Evolutionary conservation across 78 protist species (phyloP).

Genomic region (Blattamonas nauphoetae): DNA sequence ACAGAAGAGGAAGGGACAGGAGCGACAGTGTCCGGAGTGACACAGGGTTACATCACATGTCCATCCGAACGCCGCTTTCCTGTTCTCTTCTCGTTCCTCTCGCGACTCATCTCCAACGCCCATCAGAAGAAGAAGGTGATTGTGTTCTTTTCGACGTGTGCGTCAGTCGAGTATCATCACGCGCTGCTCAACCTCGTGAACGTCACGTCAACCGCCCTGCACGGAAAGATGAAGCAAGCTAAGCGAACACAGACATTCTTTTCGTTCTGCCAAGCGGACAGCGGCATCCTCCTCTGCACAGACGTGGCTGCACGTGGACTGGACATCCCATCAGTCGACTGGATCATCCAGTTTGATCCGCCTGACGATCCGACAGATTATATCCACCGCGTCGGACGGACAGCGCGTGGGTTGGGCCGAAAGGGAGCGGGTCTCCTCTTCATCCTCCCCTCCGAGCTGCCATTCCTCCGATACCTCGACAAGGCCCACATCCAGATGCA

Average conservation of each 20-base stretch:
- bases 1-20: not conserved
- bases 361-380: slow-evolving; percentile 90
- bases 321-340: slow-evolving; percentile 94
- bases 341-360: slow-evolving; percentile 97
- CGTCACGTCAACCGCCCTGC: slow-evolving; percentile 85
- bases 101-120: slow-evolving; percentile 74
- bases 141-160: slow-evolving; percentile 33
- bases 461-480: slow-evolving; percentile 74
- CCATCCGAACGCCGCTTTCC: slow-evolving; percentile 73
- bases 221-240: slow-evolving; percentile 81
- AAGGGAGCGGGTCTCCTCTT: slow-evolving; percentile 61
- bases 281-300: slow-evolving; percentile 88
- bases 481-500: slow-evolving; percentile 72
- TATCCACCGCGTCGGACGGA: slow-evolving; percentile 94
- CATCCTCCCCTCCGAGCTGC: slow-evolving; percentile 83
- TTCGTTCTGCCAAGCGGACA: slow-evolving; percentile 69
- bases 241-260: slow-evolving; percentile 93
- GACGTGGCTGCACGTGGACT: slow-evolving; percentile 99
- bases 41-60: slow-evolving; percentile 90
- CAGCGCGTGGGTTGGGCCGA: slow-evolving; percentile 79
- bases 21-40: slow-evolving; percentile 19
- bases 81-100: slow-evolving; percentile 88
- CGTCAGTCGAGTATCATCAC: slow-evolving; percentile 81
- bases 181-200: slow-evolving; percentile 96
- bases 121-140: slow-evolving; percentile 68